A percentile compares a stretch with the other conserved stretches of the same genome.
These are phyloP conservation scores for Fusarium robinianum DNA, from an alignment of 2,329 filamentous ascomycete genomes.

Conservation along the genomic window DNA sequence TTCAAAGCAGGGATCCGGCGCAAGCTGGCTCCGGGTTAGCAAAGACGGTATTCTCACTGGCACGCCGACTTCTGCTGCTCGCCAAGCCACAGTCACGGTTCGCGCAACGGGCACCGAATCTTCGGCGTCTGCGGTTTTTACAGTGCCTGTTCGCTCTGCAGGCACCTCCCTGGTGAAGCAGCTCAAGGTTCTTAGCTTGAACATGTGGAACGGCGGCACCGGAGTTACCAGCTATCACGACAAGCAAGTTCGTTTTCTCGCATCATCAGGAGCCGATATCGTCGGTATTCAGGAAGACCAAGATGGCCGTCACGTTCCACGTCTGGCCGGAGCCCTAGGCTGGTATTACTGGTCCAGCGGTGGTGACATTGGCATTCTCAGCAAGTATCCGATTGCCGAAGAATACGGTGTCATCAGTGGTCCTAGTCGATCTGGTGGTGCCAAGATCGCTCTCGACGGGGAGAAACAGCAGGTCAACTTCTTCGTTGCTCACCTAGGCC, in stretches of 20 bases:
- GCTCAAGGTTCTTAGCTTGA: constrained; percentile 45
- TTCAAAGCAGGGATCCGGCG: constrained; percentile 30
- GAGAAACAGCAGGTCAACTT: constrained; percentile 40
- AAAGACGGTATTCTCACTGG: constrained; percentile 44
- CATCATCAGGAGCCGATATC: constrained; percentile 40
- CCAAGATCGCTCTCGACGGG: constrained; percentile 44
- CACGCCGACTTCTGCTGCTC: constrained; percentile 33
- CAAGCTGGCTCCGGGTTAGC: constrained; percentile 42
- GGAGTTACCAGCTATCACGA: constrained; percentile 43
- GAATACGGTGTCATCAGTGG: constrained; percentile 34
- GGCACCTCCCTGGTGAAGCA: constrained; percentile 40
- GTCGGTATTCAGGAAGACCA: constrained; percentile 46
- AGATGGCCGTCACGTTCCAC: constrained; percentile 36
- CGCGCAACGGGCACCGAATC: constrained; percentile 36
- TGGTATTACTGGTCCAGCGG: constrained; percentile 45
- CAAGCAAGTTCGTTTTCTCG: constrained; percentile 46
- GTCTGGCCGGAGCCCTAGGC: constrained; percentile 45
- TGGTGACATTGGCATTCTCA: constrained; percentile 42
- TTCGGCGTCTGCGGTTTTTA: constrained; percentile 36
- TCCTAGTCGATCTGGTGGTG: constrained; percentile 33
- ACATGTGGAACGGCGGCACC: constrained; percentile 48
- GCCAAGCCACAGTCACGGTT: constrained; percentile 34
- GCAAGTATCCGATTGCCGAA: constrained; percentile 46
- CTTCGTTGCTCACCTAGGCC: constrained; percentile 45
- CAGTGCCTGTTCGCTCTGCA: constrained; percentile 39